Evolutionary conservation across 1,284 basidiomycete species (phyloP), one percentile per base, ranked within the genome.

Genomic region (Cystobasidium slooffiae): DNA sequence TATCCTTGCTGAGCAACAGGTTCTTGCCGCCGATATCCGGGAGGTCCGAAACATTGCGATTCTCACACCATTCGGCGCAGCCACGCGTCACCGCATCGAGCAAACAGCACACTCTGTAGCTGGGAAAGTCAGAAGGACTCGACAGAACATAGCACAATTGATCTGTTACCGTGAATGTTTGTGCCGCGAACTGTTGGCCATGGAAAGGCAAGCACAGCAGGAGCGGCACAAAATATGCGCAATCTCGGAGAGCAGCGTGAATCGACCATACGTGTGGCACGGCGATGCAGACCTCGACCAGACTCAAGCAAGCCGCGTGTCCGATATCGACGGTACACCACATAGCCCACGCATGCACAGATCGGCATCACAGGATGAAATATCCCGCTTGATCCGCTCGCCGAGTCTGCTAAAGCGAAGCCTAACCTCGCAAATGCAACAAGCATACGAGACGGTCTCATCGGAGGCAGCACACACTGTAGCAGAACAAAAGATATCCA

Each of bases 31-130:
- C 14, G 87, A 91, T 77, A 84, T 94, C 80, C 88, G 90, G 37
- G 83, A 90, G 51, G 88, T 91, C 20, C 88, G 90, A 53, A 95
- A 94, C 79, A 85, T 97, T n/a, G 89, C 89, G 1, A 87, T 91
- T 64, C 85, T 97, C 61, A 91, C 92, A 8, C 93, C 95, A 1
- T 95, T 97, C 82, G 91, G 91, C 80, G 88, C 88, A 67, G 84
- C 89, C 6, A 94, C 93, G 1, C 88, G 93, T 58, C 91, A 92
- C 76, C 86, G 89, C 58, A 85, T 97, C 46, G 84, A 88, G 37
- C 78, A 83, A 39, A 85, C 88, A 5, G 84, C 94, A 18, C 88
- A 89, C 76, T 84, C 83, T n/a, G 84, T 91, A 4, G 87, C 90
- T 8, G 88, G 87, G 78, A 86, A 87, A 52, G 84, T 97, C 74